A percentile compares a stretch with the other conserved stretches of the same genome.
Evolutionary conservation across 768 basidiomycete genomes (phyloP).

Genomic region (Artomyces pyxidatus): DNA sequence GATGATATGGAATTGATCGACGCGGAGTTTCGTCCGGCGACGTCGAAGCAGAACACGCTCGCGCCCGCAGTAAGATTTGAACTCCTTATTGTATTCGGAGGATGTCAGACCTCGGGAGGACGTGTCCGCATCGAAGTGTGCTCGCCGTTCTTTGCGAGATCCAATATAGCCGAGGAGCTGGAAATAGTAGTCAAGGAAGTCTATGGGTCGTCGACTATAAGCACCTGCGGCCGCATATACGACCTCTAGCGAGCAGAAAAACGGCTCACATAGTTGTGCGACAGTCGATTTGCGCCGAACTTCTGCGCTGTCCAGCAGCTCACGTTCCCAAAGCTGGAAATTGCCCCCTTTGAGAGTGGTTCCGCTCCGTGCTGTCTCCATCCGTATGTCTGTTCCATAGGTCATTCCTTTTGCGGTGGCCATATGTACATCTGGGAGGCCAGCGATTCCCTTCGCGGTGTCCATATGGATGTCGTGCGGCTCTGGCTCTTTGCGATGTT

Average conservation of each 20-base stretch:
- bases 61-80: slow-evolving; percentile 87
- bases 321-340: slow-evolving; percentile 76
- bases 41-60: slow-evolving; percentile 90
- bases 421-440: slow-evolving; percentile 51
- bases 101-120: slow-evolving; percentile 47
- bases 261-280: slow-evolving; percentile 80
- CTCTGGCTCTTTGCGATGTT: not conserved
- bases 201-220: slow-evolving; percentile 29
- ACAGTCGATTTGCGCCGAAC: slow-evolving; percentile 94
- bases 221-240: not conserved
- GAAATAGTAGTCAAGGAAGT: slow-evolving; percentile 98
- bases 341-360: slow-evolving; percentile 47
- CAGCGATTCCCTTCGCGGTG: slow-evolving; percentile 57
- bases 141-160: slow-evolving; percentile 74
- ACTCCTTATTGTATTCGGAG: slow-evolving; percentile 64
- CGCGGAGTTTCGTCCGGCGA: slow-evolving; percentile 83
- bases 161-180: slow-evolving; percentile 87
- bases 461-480: slow-evolving; percentile 66
- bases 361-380: slow-evolving; percentile 55
- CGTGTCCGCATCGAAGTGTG: slow-evolving; percentile 80
- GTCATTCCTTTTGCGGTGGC: slow-evolving; percentile 50
- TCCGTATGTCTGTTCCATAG: slow-evolving; percentile 47
- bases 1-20: slow-evolving; percentile 97
- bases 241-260: not conserved
- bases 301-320: slow-evolving; percentile 77